A percentile compares a stretch with the other conserved stretches of the same genome.
Conservation (phyloP, 495 filamentous ascomycete species). For the Achaetomiella virescens region DNA sequence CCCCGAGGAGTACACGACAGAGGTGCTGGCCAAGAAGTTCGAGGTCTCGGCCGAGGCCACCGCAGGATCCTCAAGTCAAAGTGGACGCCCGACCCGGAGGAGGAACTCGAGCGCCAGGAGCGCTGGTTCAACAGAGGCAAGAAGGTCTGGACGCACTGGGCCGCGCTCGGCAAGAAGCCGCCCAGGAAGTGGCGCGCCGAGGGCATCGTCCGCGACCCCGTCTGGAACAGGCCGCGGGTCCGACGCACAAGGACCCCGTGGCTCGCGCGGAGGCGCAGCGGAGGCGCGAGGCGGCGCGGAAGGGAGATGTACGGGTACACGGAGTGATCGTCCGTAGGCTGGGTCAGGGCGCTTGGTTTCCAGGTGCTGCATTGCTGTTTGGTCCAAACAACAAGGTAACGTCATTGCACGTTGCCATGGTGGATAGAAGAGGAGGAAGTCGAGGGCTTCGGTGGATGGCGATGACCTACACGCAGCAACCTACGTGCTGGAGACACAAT, state of each 20-base stretch:
- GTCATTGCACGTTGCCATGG: no score
- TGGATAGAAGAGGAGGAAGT: not conserved
- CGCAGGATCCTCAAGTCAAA: constrained; percentile 78
- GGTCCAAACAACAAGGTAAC: no score
- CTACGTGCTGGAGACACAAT: not conserved
- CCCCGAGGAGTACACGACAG: constrained; percentile 68
- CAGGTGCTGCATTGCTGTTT: no score
- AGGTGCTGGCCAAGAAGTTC: constrained; percentile 70
- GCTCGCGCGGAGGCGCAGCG: constrained; percentile 11
- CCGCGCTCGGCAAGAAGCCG: constrained; percentile 61
- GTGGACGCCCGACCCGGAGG: constrained; percentile 64
- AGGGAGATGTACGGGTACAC: not conserved
- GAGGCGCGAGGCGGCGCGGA: constrained; percentile 2
- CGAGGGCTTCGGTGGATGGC: not conserved
- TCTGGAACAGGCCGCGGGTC: constrained; percentile 28
- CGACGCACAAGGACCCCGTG: constrained; percentile 16
- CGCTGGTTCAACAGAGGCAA: constrained; percentile 78
- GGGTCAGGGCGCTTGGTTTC: no score
- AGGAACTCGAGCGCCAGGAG: constrained; percentile 52
- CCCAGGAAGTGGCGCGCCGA: constrained; percentile 60
- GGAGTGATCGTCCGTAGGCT: no score
- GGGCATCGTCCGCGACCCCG: constrained; percentile 51
- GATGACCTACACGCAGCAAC: no score
- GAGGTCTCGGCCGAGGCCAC: constrained; percentile 74
- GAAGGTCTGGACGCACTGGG: constrained; percentile 67